A percentile compares a stretch with the other conserved stretches of the same genome.
phyloP scores from a whole-genome alignment of 441 rosid species.

The Breynia disticha region DNA sequence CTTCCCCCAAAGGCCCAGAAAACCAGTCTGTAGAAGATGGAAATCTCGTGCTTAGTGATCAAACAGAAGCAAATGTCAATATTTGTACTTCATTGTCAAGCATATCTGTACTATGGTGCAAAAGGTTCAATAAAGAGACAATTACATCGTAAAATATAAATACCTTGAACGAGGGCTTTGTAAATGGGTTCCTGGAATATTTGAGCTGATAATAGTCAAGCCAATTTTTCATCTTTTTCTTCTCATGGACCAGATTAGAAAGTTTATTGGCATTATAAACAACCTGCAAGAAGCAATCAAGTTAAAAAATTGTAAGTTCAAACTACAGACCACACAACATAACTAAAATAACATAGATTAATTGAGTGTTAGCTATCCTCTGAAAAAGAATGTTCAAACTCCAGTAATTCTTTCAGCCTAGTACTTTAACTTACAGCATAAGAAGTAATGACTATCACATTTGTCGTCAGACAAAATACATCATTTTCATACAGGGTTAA shows the following conservation, averaged over 20 bases:
- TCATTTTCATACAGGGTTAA: too few relatives aligned
- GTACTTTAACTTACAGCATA: too few relatives aligned
- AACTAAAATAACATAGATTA: too few relatives aligned
- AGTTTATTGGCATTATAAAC: constrained; percentile 75
- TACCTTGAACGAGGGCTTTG: constrained; percentile 62
- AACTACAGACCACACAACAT: too few relatives aligned
- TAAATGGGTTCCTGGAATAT: constrained; percentile 40
- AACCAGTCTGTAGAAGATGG: constrained; percentile 56
- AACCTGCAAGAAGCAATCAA: constrained; percentile 38
- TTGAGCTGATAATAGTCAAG: constrained; percentile 70
- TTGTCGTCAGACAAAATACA: not conserved
- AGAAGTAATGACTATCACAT: not conserved
- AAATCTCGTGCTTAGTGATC: constrained; percentile 7
- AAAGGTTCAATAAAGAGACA: too few relatives aligned
- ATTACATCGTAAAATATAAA: not conserved
- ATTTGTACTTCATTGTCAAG: not conserved
- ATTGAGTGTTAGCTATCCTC: too few relatives aligned
- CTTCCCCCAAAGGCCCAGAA: constrained; percentile 65
- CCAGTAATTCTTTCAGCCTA: too few relatives aligned
- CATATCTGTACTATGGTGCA: not conserved
- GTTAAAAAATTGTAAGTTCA: not conserved
- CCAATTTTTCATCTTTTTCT: constrained; percentile 71
- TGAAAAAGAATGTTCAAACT: too few relatives aligned
- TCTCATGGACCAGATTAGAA: constrained; percentile 48
- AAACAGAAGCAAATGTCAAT: not conserved